Evolutionary conservation across 148 eudicot genomes (phyloP), one percentile per base, ranked within the genome.

Genomic region (Rhododendron griersonianum): DNA sequence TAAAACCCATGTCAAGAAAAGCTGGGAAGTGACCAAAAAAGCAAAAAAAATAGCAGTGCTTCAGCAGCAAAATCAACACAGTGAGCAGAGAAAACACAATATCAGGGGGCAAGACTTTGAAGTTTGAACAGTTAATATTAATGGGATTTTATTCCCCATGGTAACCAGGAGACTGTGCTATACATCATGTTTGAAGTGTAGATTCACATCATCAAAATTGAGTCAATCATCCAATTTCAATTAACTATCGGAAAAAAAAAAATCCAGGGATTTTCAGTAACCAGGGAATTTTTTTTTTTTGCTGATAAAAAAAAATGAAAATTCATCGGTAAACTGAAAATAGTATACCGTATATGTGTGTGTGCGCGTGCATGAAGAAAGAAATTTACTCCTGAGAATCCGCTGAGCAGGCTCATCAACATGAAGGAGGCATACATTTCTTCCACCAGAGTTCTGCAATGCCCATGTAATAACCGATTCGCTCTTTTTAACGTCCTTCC

Each of bases 321-420:
- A 41, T 41, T 41, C 45, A 41, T 19, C 23, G n/a, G 2, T 18
- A 5, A 59, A 21, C n/a, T 59, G n/a, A 19, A 59, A 59, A 59
- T 41, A 41, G 5, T 19, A 59, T 18, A 59, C 45, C 7, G 44
- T 41, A 35, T 33, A 39, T 41, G 44, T 41, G 44, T 5, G 44
- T 41, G 7, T 41, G 67, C 1, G 67, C 25, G 11, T 16, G 14
- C 14, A 25, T 65, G 73, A 65, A 25, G 80, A n/a, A 77, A 45
- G 48, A 75, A 84, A 81, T 89, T 91, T 90, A 95, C 98, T 84
- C 83, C 90, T 84, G 45, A 95, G 94, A 33, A 94, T 93, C 85
- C 86, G 88, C 85, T 91, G 86, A 25, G 95, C 93, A 67, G 98
- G 97, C 41, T 91, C 92, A 87, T 93, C 97, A 93, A 95, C 93